phyloP scores from a whole-genome alignment of 164 flowering plant genomes.

The Vitis rotundifolia region DNA sequence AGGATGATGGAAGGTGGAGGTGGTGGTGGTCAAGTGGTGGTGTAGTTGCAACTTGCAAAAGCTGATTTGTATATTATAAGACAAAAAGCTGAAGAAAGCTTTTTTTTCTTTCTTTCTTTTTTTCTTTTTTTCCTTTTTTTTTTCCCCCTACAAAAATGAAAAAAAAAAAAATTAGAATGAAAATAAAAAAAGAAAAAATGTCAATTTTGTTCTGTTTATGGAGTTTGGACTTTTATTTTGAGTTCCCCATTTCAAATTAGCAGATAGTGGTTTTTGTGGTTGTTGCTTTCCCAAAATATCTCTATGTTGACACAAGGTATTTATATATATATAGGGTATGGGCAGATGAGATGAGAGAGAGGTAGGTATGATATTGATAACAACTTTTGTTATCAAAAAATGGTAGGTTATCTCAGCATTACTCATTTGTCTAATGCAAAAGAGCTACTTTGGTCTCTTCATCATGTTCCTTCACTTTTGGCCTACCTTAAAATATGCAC shows the following conservation, averaged over 20 bases:
- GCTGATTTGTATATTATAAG: slow-evolving; percentile 27
- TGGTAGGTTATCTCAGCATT: neutral
- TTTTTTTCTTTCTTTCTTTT: no score
- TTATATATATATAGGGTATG: neutral
- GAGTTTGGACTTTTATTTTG: no score
- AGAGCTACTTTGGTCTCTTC: neutral
- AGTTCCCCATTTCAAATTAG: neutral
- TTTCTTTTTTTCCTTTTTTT: no score
- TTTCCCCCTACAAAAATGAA: neutral
- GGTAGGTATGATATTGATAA: neutral
- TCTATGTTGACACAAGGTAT: slow-evolving; percentile 7
- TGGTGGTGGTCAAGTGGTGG: slow-evolving; percentile 4
- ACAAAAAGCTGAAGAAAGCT: slow-evolving; percentile 25
- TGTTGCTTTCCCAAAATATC: slow-evolving; percentile 25
- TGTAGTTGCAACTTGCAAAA: slow-evolving; percentile 42
- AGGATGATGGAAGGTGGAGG: neutral
- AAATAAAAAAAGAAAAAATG: no score
- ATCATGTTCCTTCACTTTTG: neutral
- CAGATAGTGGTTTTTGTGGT: neutral
- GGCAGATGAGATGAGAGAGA: no score
- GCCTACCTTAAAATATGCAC: neutral
- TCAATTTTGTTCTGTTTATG: no score
- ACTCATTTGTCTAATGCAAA: neutral
- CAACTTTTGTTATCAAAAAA: neutral
- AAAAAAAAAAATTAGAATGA: neutral